Base-by-base conservation (phyloP, 768 basidiomycete genomes). In the Xerocomellus chrysenteron region DNA sequence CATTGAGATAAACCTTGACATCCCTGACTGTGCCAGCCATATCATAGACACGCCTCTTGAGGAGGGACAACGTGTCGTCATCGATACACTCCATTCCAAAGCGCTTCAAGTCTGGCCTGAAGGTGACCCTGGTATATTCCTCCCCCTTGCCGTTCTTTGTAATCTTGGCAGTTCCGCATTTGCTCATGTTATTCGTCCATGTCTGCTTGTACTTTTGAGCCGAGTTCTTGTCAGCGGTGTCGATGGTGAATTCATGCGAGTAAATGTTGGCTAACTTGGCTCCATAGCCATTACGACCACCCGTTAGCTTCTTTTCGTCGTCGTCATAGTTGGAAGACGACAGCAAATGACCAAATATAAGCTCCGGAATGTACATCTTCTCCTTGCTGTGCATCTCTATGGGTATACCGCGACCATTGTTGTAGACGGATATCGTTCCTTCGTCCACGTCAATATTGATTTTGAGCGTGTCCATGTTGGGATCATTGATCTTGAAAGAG, bases 211-310 rank as follows among this genome's bases (percentile, higher is more conserved):
- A 99, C 75, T 96, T 98, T 75, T 93, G 89, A 48, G 79, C 73
- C 1, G 85, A 80, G 52, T 86, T 86, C 75, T 87, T 92, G 76
- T 95, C 91, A 3, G 94, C 95, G 2, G 97, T 99, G 64, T 99
- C 97, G 65, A 99, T 81, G 11, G 87, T 93, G 74, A 99, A 99
- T 70, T 96, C 90, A 59, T 82, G 87, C 3, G 97, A 99, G 77
- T 98, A 99, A 62, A 98, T 97, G 75, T 99, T 98, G 51, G 97
- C 90, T 41, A 99, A 82, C 71, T 99, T 99, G 50, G 97, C 97
- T 65, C 97, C 97, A 67, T 93, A 98, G 67, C 97, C 97, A 66
- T 99, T 99, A 67, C 97, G 86, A 72, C 97, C 97, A 74, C 97
- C 97, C 0, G 94, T 98, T 47, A 98, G 82, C 75, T 97, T 98